A percentile compares a stretch with the other conserved stretches of the same genome.
These are phyloP conservation scores for Carex scoparia DNA, from an alignment of 176 grass and related monocot species.

Conservation along the genomic window DNA sequence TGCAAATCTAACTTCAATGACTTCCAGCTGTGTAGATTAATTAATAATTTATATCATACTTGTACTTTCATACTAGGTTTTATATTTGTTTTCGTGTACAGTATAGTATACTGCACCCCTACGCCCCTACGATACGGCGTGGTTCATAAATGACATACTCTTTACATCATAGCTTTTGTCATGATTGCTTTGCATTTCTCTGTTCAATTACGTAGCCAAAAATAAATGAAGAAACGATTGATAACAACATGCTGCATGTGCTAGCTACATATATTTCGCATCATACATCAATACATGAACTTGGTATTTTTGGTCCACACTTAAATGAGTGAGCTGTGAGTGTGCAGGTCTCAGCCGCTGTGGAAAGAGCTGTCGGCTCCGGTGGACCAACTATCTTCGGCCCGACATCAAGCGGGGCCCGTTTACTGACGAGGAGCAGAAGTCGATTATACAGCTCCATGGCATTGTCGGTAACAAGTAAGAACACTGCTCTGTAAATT, in stretches of 20 bases:
- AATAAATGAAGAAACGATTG: slow-evolving; percentile 1
- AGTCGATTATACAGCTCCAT: slow-evolving; percentile 86
- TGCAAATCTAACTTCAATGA: slow-evolving; percentile 2
- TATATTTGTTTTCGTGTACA: background rate
- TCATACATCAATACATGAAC: background rate
- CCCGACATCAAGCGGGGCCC: slow-evolving; percentile 97
- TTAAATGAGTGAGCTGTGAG: background rate
- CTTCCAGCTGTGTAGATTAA: slow-evolving; percentile 15
- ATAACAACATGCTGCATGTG: background rate
- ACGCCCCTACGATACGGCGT: background rate
- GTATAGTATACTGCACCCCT: background rate
- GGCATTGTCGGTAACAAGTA: slow-evolving; percentile 95
- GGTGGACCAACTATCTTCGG: slow-evolving; percentile 98
- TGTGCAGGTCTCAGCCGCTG: slow-evolving; percentile 77
- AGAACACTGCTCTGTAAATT: background rate
- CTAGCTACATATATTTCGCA: background rate
- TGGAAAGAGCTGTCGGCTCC: slow-evolving; percentile 96
- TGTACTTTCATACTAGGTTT: slow-evolving; percentile 5
- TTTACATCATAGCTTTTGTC: background rate
- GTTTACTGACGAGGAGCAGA: slow-evolving; percentile 83
- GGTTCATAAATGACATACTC: slow-evolving; percentile 13
- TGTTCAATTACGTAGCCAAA: slow-evolving; percentile 5
- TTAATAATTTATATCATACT: background rate
- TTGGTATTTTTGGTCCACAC: background rate
- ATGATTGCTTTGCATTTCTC: slow-evolving; percentile 20